Conservation (phyloP, 495 filamentous ascomycete species). For the Tetracladium setigerum region DNA sequence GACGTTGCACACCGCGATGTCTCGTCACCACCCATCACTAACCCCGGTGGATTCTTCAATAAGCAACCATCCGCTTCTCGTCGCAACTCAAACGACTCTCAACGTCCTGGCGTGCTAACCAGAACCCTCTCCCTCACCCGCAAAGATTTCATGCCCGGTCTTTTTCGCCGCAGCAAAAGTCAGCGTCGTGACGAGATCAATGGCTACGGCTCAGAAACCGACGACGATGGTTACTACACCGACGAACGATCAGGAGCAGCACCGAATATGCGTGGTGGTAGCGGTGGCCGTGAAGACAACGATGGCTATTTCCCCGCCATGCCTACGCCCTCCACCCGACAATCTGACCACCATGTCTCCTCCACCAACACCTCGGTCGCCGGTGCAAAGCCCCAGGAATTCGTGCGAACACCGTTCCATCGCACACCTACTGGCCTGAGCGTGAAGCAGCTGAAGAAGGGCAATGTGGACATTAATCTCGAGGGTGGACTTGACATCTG, state of each 20-base stretch:
- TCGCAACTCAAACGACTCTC: constrained; percentile 31
- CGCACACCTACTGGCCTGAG: constrained; percentile 65
- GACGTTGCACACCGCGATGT: constrained; percentile 6
- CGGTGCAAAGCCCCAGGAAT: constrained; percentile 5
- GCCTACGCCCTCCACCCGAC: not conserved
- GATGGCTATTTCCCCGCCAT: constrained; percentile 17
- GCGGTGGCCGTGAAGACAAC: constrained; percentile 6
- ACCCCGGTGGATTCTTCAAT: constrained; percentile 13
- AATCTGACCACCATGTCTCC: constrained; percentile 1
- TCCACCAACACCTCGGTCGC: constrained; percentile 8
- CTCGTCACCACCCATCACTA: constrained; percentile 10
- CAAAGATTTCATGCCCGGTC: constrained; percentile 38
- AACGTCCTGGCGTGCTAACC: constrained; percentile 40
- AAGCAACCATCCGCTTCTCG: constrained; percentile 20
- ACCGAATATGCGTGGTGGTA: constrained; percentile 14
- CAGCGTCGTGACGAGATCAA: constrained; percentile 40
- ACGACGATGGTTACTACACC: constrained; percentile 11
- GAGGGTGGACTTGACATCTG: constrained; percentile 75
- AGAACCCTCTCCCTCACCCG: constrained; percentile 59
- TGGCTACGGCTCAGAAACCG: constrained; percentile 26
- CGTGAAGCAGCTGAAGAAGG: constrained; percentile 44
- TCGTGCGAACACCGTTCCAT: constrained; percentile 48
- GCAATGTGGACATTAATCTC: constrained; percentile 47
- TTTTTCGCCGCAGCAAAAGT: constrained; percentile 45
- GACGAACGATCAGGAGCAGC: constrained; percentile 1